Evolutionary conservation across 2,329 filamentous ascomycete species (phyloP).

Genomic region (Pestalotiopsis sp.): DNA sequence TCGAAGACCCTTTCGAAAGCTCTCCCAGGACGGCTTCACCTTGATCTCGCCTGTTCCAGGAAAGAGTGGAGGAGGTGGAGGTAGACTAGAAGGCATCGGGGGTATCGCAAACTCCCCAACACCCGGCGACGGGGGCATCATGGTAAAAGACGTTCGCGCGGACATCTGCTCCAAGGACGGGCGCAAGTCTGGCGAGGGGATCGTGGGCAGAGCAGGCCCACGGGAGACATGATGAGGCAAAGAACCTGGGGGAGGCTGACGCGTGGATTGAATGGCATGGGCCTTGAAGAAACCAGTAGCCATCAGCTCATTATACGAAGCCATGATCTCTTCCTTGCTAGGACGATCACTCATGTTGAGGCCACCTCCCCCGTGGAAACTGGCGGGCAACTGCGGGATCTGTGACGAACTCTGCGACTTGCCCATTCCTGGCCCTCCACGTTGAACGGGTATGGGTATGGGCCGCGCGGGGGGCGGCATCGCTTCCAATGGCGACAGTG

Average conservation of each 20-base stretch:
- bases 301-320: conserved; percentile 59
- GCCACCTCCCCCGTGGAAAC: conserved; percentile 6
- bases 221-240: background rate
- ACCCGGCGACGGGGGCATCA: conserved; percentile 4
- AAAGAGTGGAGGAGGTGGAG: conserved; percentile 33
- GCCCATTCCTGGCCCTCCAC: background rate
- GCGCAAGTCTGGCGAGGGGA: conserved; percentile 9
- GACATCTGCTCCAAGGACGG: background rate
- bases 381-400: conserved; percentile 22
- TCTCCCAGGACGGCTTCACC: conserved; percentile 17
- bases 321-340: conserved; percentile 53
- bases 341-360: conserved; percentile 25
- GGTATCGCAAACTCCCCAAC: background rate
- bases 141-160: background rate
- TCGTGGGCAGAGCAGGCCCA: conserved; percentile 1
- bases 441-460: conserved; percentile 10
- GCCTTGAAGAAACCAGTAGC: conserved; percentile 60
- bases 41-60: conserved; percentile 8
- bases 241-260: conserved; percentile 38
- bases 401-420: conserved; percentile 30
- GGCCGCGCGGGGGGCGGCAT: conserved; percentile 14
- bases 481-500: background rate
- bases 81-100: conserved; percentile 22
- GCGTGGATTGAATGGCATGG: conserved; percentile 60
- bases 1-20: conserved; percentile 32